Conservation (phyloP, 768 basidiomycete species). For the Kwoniella newhampshirensis region DNA sequence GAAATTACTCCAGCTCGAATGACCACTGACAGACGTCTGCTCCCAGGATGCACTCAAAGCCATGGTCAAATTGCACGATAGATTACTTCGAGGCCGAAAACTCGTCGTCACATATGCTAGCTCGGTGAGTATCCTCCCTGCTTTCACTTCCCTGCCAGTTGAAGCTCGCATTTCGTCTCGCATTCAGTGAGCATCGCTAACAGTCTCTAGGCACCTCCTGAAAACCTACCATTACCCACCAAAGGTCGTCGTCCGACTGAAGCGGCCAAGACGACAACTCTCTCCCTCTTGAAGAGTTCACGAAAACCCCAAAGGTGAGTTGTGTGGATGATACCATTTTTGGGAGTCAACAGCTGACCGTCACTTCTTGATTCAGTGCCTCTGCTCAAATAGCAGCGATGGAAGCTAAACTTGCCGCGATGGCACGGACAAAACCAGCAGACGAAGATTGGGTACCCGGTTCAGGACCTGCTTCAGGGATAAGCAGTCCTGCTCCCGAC, state of each 20-base stretch:
- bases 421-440: constrained; percentile 58
- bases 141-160: constrained; percentile 4
- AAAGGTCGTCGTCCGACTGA: constrained; percentile 39
- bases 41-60: constrained; percentile 80
- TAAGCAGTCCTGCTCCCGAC: constrained; percentile 4
- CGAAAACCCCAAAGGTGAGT: constrained; percentile 60
- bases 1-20: too few species aligned
- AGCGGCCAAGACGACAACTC: constrained; percentile 66
- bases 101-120: constrained; percentile 88
- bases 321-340: background rate
- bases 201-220: constrained; percentile 34
- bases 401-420: constrained; percentile 88
- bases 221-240: constrained; percentile 25
- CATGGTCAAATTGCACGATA: constrained; percentile 69
- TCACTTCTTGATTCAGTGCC: constrained; percentile 59
- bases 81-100: constrained; percentile 79
- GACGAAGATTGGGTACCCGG: constrained; percentile 44
- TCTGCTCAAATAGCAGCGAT: constrained; percentile 87
- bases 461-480: constrained; percentile 1
- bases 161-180: background rate
- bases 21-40: too few species aligned
- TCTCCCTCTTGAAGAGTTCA: constrained; percentile 81
- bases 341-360: too few species aligned
- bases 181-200: background rate
- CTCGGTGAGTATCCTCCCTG: constrained; percentile 58